Evolutionary conservation across 2,329 filamentous ascomycete genomes (phyloP).

Genomic region (Microcyclospora tardicrescens): DNA sequence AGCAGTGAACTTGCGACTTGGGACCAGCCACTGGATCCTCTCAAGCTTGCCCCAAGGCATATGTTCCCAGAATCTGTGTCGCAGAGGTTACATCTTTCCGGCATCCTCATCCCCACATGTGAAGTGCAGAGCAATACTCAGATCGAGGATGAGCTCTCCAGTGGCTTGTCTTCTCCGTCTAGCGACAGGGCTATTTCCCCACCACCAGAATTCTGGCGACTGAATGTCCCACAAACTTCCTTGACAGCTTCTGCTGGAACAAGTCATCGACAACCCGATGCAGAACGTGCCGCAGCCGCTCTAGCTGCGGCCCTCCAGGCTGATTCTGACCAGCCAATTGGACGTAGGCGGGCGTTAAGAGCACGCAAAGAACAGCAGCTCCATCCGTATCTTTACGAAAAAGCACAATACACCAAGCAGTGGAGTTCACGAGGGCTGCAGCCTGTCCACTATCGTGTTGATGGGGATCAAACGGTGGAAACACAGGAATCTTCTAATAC

Average conservation of each 20-base stretch:
- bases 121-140: neutral
- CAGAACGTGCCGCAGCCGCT: neutral
- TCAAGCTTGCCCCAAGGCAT: neutral
- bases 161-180: constrained; percentile 13
- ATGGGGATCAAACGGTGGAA: constrained; percentile 6
- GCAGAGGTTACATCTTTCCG: neutral
- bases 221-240: too few species aligned
- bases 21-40: neutral
- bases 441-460: constrained; percentile 24
- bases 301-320: constrained; percentile 1
- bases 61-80: neutral
- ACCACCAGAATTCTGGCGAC: constrained; percentile 3
- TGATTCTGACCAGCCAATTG: constrained; percentile 3
- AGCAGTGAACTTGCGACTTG: too few species aligned
- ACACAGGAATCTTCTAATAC: constrained; percentile 5
- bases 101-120: neutral
- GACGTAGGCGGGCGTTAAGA: constrained; percentile 25
- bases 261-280: too few species aligned
- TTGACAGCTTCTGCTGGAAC: too few species aligned
- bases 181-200: constrained; percentile 16
- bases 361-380: constrained; percentile 36
- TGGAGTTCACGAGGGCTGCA: constrained; percentile 31
- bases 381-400: constrained; percentile 35
- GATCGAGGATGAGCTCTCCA: constrained; percentile 1
- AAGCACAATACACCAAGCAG: constrained; percentile 30